A percentile compares a stretch with the other conserved stretches of the same genome.
phyloP scores from a whole-genome alignment of 2,329 filamentous ascomycete genomes.

The Colletotrichum incanum region DNA sequence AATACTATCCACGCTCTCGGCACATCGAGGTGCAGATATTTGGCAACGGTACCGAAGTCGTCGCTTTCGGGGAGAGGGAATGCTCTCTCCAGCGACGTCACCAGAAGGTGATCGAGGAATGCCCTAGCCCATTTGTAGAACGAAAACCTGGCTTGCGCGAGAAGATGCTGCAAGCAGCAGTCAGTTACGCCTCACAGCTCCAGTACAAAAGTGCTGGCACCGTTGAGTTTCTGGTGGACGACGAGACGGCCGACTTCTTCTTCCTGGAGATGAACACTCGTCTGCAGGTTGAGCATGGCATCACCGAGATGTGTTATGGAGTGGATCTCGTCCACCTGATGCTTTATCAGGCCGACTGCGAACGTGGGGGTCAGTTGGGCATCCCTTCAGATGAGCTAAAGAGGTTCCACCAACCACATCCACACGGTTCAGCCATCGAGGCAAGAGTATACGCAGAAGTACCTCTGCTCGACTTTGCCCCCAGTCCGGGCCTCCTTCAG shows the following conservation, averaged over 20 bases:
- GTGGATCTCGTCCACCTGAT: constrained; percentile 34
- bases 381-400: background rate
- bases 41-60: constrained; percentile 56
- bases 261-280: constrained; percentile 65
- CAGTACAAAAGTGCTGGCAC: constrained; percentile 57
- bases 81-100: constrained; percentile 63
- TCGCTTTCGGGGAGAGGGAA: constrained; percentile 59
- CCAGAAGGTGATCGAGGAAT: constrained; percentile 63
- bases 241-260: constrained; percentile 53
- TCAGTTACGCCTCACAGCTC: constrained; percentile 50
- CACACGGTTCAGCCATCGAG: constrained; percentile 55
- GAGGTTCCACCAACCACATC: constrained; percentile 28
- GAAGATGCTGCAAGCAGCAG: constrained; percentile 52
- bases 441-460: constrained; percentile 63
- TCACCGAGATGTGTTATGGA: constrained; percentile 15
- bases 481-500: constrained; percentile 72
- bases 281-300: constrained; percentile 83
- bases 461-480: constrained; percentile 71
- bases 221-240: constrained; percentile 58
- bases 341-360: constrained; percentile 49
- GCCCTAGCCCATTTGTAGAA: constrained; percentile 46
- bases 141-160: constrained; percentile 51
- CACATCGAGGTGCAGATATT: constrained; percentile 64
- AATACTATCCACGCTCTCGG: constrained; percentile 67
- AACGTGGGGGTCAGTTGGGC: constrained; percentile 42